Evolutionary conservation across 2,329 filamentous ascomycete species (phyloP).

Genomic region (Xylariaceae sp.): DNA sequence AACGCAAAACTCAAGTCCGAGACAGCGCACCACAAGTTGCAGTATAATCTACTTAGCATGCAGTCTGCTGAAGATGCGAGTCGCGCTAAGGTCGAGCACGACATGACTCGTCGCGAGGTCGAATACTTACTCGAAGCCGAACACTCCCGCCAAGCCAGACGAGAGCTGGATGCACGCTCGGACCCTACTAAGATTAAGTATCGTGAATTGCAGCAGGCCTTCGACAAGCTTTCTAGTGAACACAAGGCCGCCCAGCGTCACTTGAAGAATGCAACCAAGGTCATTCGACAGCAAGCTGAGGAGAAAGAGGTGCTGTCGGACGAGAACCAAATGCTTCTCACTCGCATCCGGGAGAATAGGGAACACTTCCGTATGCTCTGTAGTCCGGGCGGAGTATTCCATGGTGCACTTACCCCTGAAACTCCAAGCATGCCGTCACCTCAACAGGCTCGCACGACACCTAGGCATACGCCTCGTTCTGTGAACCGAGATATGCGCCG

Average conservation of each 20-base stretch:
- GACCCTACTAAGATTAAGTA: conserved; percentile 53
- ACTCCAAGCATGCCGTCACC: conserved; percentile 42
- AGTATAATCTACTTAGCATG: conserved; percentile 78
- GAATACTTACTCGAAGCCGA: conserved; percentile 76
- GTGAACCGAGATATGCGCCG: conserved; percentile 35
- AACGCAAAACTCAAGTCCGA: conserved; percentile 69
- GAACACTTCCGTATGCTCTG: conserved; percentile 79
- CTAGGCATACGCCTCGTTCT: conserved; percentile 48
- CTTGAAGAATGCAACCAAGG: conserved; percentile 68
- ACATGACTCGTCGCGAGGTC: conserved; percentile 84
- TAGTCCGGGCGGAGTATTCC: conserved; percentile 66
- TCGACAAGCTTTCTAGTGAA: conserved; percentile 63
- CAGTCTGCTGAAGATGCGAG: conserved; percentile 83
- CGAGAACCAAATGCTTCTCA: conserved; percentile 72
- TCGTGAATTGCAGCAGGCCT: conserved; percentile 61
- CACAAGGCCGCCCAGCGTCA: conserved; percentile 61
- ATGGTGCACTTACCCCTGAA: conserved; percentile 58
- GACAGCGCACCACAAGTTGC: conserved; percentile 84
- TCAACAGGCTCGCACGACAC: conserved; percentile 44
- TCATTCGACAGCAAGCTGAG: conserved; percentile 75
- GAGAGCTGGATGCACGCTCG: conserved; percentile 48
- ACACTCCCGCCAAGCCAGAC: conserved; percentile 58
- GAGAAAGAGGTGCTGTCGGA: conserved; percentile 67
- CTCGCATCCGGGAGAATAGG: conserved; percentile 82
- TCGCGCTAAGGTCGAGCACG: conserved; percentile 83